A percentile compares a stretch with the other conserved stretches of the same genome.
Evolutionary conservation across 2,329 filamentous ascomycete genomes (phyloP).

Genomic region (Colletotrichum sp.): DNA sequence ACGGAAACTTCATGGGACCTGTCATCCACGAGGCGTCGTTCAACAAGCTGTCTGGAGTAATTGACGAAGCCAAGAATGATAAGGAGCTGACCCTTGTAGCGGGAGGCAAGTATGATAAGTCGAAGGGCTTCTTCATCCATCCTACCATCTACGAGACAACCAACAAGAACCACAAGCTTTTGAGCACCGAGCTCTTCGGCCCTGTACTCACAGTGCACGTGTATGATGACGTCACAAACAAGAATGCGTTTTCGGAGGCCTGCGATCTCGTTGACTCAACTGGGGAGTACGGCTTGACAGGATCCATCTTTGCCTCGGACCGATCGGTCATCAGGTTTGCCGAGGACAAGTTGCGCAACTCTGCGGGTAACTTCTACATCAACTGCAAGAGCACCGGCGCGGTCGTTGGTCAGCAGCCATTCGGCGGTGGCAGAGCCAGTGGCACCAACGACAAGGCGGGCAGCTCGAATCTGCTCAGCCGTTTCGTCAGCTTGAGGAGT

Average conservation of each 20-base stretch:
- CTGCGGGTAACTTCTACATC: slow-evolving; percentile 85
- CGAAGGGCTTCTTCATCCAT: slow-evolving; percentile 82
- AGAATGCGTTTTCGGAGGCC: slow-evolving; percentile 60
- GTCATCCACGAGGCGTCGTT: slow-evolving; percentile 86
- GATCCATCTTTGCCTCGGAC: slow-evolving; percentile 76
- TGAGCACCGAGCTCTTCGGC: slow-evolving; percentile 83
- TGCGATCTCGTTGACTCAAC: slow-evolving; percentile 73
- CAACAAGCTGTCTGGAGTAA: slow-evolving; percentile 78
- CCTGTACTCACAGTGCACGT: slow-evolving; percentile 77
- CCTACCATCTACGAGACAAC: slow-evolving; percentile 82
- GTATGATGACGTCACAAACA: slow-evolving; percentile 70
- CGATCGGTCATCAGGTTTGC: slow-evolving; percentile 69
- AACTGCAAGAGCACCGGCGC: slow-evolving; percentile 83
- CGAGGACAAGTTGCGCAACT: slow-evolving; percentile 73
- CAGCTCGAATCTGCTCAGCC: slow-evolving; percentile 65
- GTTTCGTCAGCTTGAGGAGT: slow-evolving; percentile 71
- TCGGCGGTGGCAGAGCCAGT: slow-evolving; percentile 71
- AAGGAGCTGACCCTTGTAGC: slow-evolving; percentile 73
- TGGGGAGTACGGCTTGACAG: slow-evolving; percentile 80
- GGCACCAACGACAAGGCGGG: slow-evolving; percentile 79
- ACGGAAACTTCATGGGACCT: slow-evolving; percentile 83
- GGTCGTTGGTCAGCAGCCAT: slow-evolving; percentile 76
- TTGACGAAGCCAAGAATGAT: slow-evolving; percentile 82
- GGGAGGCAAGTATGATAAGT: slow-evolving; percentile 79
- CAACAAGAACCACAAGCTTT: slow-evolving; percentile 75